phyloP scores from a whole-genome alignment of 2,329 filamentous ascomycete species.

The Cladophialophora immunda region DNA sequence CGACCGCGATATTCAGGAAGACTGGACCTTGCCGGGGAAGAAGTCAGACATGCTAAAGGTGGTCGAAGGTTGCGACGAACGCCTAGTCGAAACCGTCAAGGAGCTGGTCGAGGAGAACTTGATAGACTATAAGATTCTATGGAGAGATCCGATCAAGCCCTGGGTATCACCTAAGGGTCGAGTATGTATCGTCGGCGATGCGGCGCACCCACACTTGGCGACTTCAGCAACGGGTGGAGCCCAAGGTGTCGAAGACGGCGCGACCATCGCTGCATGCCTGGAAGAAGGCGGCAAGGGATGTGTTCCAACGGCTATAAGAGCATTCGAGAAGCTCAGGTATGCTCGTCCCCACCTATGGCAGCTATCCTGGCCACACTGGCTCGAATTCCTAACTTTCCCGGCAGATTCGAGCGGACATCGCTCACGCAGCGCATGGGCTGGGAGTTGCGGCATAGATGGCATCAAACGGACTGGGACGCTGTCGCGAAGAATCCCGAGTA shows the following conservation, averaged over 20 bases:
- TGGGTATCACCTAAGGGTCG: constrained; percentile 41
- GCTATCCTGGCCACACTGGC: too few relatives aligned
- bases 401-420: constrained; percentile 47
- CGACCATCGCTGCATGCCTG: constrained; percentile 39
- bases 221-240: constrained; percentile 29
- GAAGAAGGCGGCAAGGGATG: constrained; percentile 10
- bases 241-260: constrained; percentile 37
- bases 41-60: constrained; percentile 60
- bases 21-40: constrained; percentile 62
- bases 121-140: constrained; percentile 44
- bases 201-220: constrained; percentile 30
- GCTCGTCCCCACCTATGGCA: background rate
- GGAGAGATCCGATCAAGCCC: constrained; percentile 27
- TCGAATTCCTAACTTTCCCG: background rate
- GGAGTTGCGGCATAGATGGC: constrained; percentile 49
- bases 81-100: constrained; percentile 13
- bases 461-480: constrained; percentile 60
- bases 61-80: constrained; percentile 60
- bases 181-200: constrained; percentile 28
- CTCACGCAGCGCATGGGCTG: constrained; percentile 60
- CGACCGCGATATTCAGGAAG: constrained; percentile 63
- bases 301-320: constrained; percentile 4
- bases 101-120: constrained; percentile 42
- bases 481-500: constrained; percentile 52
- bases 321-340: constrained; percentile 18